A percentile compares a stretch with the other conserved stretches of the same genome.
phyloP scores from a whole-genome alignment of 768 basidiomycete species.

The Trametes meyenii region DNA sequence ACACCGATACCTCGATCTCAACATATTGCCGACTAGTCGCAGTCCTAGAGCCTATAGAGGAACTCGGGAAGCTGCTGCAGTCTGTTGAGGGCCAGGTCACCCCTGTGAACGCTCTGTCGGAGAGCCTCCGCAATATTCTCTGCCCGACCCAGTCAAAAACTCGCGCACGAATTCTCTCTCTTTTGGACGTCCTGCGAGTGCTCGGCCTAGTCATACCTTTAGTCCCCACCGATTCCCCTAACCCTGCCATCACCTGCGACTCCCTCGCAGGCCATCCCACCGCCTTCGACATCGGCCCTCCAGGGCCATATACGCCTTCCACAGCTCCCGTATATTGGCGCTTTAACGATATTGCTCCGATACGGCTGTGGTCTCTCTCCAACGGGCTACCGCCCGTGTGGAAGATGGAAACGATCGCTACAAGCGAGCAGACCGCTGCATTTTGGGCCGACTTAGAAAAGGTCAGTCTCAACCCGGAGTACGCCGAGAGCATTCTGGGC shows the following conservation, averaged over 20 bases:
- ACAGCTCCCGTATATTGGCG: slow-evolving; percentile 67
- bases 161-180: slow-evolving; percentile 61
- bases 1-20: slow-evolving; percentile 64
- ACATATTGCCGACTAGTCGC: slow-evolving; percentile 68
- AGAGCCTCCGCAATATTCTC: slow-evolving; percentile 50
- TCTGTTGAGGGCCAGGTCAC: slow-evolving; percentile 51
- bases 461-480: slow-evolving; percentile 45
- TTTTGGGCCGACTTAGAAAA: slow-evolving; percentile 64
- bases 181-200: slow-evolving; percentile 58
- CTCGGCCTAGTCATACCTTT: slow-evolving; percentile 67
- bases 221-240: slow-evolving; percentile 42
- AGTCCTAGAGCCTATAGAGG: slow-evolving; percentile 55
- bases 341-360: slow-evolving; percentile 55
- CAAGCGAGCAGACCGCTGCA: slow-evolving; percentile 40
- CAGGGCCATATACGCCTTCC: slow-evolving; percentile 48
- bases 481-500: slow-evolving; percentile 26
- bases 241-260: slow-evolving; percentile 51
- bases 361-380: slow-evolving; percentile 62
- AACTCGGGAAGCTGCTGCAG: slow-evolving; percentile 54
- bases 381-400: slow-evolving; percentile 56
- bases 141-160: slow-evolving; percentile 61
- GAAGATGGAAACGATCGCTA: slow-evolving; percentile 49
- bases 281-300: slow-evolving; percentile 47
- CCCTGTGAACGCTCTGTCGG: slow-evolving; percentile 56
- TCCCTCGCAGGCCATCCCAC: slow-evolving; percentile 46